Percentiles rank a stretch among this genome's conserved stretches.
Evolutionary conservation across 2,329 filamentous ascomycete genomes (phyloP).

Genomic region (Septoria petroselini): DNA sequence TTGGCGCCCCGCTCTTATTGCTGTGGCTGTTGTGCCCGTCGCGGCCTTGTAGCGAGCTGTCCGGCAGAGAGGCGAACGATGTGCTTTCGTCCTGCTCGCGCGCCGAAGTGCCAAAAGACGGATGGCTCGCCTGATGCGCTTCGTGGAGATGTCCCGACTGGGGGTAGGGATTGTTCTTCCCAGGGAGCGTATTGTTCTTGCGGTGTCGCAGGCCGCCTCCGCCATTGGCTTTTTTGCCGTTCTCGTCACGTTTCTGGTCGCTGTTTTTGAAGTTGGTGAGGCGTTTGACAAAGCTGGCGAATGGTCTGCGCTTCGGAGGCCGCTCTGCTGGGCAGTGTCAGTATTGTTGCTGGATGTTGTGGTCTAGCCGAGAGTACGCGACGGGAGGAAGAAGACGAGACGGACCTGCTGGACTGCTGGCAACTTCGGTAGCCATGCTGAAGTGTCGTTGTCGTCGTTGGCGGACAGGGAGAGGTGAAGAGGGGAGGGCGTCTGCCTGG

Average conservation of each 20-base stretch:
- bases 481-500: background rate
- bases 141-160: slow-evolving; percentile 65
- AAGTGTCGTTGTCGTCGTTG: no score
- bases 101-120: slow-evolving; percentile 22
- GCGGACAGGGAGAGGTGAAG: no score
- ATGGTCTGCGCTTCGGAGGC: slow-evolving; percentile 74
- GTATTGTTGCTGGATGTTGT: no score
- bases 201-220: slow-evolving; percentile 22
- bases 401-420: slow-evolving; percentile 45
- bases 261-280: slow-evolving; percentile 82
- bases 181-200: slow-evolving; percentile 36
- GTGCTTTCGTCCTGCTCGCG: slow-evolving; percentile 44
- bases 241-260: slow-evolving; percentile 46
- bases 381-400: background rate
- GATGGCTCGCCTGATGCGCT: slow-evolving; percentile 48
- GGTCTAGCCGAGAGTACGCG: no score
- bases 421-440: slow-evolving; percentile 48
- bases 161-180: slow-evolving; percentile 87
- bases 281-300: slow-evolving; percentile 91
- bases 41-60: slow-evolving; percentile 49
- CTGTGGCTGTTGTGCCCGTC: slow-evolving; percentile 59
- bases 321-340: slow-evolving; percentile 56
- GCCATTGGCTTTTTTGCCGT: slow-evolving; percentile 22
- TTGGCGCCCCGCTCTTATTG: slow-evolving; percentile 71
- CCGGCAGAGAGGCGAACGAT: slow-evolving; percentile 50